Evolutionary conservation across 768 basidiomycete species (phyloP), one percentile per base, ranked within the genome.

Genomic region (Panaeolus cyanescens): DNA sequence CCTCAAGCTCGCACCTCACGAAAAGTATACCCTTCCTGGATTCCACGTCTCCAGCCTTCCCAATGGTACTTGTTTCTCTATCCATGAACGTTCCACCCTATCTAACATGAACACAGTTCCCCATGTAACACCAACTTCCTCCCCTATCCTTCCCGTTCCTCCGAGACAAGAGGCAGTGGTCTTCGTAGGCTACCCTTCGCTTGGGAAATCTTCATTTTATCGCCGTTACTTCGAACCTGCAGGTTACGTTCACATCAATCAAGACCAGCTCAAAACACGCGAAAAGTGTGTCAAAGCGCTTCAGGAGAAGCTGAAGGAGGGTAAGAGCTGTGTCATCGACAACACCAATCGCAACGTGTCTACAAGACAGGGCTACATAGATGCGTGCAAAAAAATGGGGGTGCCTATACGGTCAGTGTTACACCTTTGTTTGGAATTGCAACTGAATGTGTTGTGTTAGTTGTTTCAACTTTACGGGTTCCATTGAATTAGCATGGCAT

Each of bases 161-260:
- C 65, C 62, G 0, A 66, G 64, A 31, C 75, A 78, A 68, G 84
- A 86, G 65, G 67, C 82, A 3, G 75, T 85, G 5, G 32, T 86
- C 2, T 84, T 86, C 57, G 79, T 83, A 30, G 83, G 84, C 42
- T 84, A 81, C 62, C 83, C 83, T 1, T 80, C 79, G 64, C 61
- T 84, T 36, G 96, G 96, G 39, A 98, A 99, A 74, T 87, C 92
- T 0, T 83, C 90, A 0, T 92, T 97, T 73, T 98, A 82, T 72
- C 78, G 78, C 17, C 80, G 71, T 42, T 78, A 94, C 71, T 96
- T 98, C 73, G 72, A 78, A 17, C 78, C 86, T 0, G 75, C 73
- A 4, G 88, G 83, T 13, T 97, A 98, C 72, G 73, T 81, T 1
- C 93, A 96, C 64, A 81, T 99, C 62, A 96, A 96, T 69, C 95